A percentile compares a stretch with the other conserved stretches of the same genome.
phyloP scores from a whole-genome alignment of 805 yeast species.

The Kodamaea hsintzibuensis region DNA sequence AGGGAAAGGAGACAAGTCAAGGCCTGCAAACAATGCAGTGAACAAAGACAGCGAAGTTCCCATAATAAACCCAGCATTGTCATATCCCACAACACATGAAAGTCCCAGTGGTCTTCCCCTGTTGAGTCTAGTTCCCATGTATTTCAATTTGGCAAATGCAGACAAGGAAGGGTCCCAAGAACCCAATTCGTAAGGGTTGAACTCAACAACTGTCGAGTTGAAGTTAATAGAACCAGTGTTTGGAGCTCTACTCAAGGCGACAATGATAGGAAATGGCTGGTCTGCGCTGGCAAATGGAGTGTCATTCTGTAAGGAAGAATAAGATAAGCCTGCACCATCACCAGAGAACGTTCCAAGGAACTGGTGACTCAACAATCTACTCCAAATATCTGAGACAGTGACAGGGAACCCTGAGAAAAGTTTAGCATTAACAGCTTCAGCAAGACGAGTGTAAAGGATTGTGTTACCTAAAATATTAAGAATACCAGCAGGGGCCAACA shows the following conservation, averaged over 20 bases:
- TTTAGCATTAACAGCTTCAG: conserved; percentile 26
- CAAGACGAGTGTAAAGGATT: conserved; percentile 43
- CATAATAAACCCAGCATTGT: conserved; percentile 77
- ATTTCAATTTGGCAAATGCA: conserved; percentile 65
- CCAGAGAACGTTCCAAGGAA: conserved; percentile 23
- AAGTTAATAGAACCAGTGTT: conserved; percentile 28
- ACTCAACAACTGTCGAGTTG: conserved; percentile 41
- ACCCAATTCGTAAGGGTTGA: conserved; percentile 56
- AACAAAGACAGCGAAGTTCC: conserved; percentile 85
- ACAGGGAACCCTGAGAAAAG: conserved; percentile 34
- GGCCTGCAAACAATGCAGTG: conserved; percentile 60
- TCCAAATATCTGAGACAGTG: conserved; percentile 42
- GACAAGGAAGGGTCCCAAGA: conserved; percentile 81
- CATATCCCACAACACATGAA: conserved; percentile 66
- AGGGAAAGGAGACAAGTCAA: conserved; percentile 44
- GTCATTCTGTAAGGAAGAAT: conserved; percentile 13
- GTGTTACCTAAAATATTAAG: conserved; percentile 6
- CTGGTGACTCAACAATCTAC: conserved; percentile 36
- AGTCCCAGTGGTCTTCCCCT: conserved; percentile 55
- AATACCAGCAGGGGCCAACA: conserved; percentile 15
- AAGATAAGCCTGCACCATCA: conserved; percentile 26
- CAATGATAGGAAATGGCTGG: conserved; percentile 43
- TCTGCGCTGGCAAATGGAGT: conserved; percentile 27
- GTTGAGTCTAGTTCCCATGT: conserved; percentile 64
- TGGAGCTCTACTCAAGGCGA: conserved; percentile 41